Conservation (phyloP, 208 protist genomes). For the Acanthamoeba sp. region DNA sequence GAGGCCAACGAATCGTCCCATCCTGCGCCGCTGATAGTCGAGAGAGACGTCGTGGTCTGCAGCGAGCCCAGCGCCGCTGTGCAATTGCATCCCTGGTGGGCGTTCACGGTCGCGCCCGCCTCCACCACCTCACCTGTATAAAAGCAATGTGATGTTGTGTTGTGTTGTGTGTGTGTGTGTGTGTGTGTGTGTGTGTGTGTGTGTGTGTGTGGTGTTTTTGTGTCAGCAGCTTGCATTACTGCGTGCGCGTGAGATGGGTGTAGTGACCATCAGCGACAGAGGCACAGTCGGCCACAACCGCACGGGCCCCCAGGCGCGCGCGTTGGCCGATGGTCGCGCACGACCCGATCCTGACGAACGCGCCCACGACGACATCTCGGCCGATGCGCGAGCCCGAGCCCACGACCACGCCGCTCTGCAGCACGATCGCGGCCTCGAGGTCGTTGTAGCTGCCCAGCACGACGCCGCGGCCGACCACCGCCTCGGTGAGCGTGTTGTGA, state of each 20-base stretch:
- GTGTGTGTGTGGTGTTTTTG: neutral
- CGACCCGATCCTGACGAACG: neutral
- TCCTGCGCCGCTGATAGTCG: neutral
- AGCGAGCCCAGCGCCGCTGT: neutral
- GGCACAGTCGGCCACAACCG: constrained; percentile 1
- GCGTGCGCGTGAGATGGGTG: neutral
- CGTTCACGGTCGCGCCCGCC: neutral
- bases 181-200: too few species aligned
- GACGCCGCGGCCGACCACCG: neutral
- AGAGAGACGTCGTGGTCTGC: neutral
- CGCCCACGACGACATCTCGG: neutral
- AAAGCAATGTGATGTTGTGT: neutral
- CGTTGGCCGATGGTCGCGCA: neutral
- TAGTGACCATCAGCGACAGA: neutral
- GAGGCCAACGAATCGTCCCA: neutral
- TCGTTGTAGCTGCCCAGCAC: neutral
- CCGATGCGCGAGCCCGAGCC: neutral
- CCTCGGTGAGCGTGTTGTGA: neutral
- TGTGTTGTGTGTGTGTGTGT: too few species aligned
- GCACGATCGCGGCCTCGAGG: neutral
- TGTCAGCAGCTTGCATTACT: neutral
- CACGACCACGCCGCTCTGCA: neutral
- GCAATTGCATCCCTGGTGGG: neutral
- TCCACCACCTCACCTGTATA: neutral
- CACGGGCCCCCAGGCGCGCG: neutral